Base-by-base conservation (phyloP, 176 grass and related monocot genomes). In the Eragrostis curvula region DNA sequence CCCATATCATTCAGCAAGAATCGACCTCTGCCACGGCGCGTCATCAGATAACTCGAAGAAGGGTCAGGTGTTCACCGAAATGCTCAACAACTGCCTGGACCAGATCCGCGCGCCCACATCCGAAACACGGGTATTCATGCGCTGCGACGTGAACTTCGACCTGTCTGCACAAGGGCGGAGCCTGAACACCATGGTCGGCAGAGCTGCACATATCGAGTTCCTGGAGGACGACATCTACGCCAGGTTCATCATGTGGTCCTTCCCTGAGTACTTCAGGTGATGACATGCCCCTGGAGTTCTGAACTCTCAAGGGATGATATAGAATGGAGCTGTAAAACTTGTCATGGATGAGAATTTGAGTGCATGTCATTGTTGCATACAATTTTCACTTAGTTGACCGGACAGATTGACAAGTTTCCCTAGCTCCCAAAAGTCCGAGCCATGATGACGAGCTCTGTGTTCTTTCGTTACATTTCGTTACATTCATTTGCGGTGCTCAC, bases 201-300 rank as follows among this genome's bases (percentile, higher is more conserved):
- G 91, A 64, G 94, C 94, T 30, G 94, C 94, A 1, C 91, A 97
- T 50, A 90, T 97, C 7, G 91, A 97, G 82, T 97, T 97, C 79
- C 80, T 97, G 32, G 94, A 97, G 79, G 88, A 90, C 8, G 94
- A 92, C 66, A 20, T 51, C 15, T 97, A 91, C 70, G 87, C 84
- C 47, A 94, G 82, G 79, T 97, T 97, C 74, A 91, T 97, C 81
- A 97, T 97, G 91, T 97, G 94, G 94, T 92, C 91, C 20, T 97
- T 90, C 39, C 94, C 91, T 0, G 91, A 94, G 25, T 49, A 90
- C 53, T 97, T 94, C 80, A 75, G 47, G 42, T 97, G 89, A 97
- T 43, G 61, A 50, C 10, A 17, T 39, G 25, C 12, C 27, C 9
- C 11, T 64, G 43, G 27, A 36, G 75, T 77, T 43, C 28, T 14